These are phyloP conservation scores for Mycosphaerella arachidis DNA, from an alignment of 2,329 filamentous ascomycete genomes.

Conservation along the genomic window DNA sequence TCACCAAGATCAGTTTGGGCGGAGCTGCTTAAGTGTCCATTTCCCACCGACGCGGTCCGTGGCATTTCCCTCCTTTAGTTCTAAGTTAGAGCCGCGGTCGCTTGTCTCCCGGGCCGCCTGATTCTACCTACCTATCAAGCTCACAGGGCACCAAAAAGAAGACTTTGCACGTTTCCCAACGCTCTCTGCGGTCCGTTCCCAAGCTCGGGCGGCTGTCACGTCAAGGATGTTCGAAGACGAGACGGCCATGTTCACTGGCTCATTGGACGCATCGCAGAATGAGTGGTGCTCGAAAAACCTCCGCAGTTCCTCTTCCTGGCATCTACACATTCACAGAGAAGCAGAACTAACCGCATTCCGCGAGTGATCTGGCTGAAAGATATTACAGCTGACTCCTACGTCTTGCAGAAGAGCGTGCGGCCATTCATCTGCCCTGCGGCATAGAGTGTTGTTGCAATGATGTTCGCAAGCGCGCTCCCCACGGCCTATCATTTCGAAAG, in stretches of 20 bases:
- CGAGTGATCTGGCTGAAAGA: neutral
- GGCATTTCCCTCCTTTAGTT: neutral
- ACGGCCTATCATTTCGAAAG: neutral
- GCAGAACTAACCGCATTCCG: neutral
- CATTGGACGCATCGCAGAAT: conserved; percentile 1
- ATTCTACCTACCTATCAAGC: neutral
- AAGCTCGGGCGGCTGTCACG: neutral
- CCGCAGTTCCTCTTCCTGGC: neutral
- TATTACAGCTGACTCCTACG: neutral
- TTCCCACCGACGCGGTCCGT: neutral
- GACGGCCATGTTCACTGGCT: neutral
- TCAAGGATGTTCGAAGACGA: neutral
- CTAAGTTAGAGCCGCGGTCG: neutral
- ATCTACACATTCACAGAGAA: neutral
- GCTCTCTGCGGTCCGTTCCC: neutral
- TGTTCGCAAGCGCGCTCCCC: too few relatives aligned
- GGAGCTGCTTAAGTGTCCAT: neutral
- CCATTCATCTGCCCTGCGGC: neutral
- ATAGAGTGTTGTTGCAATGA: neutral
- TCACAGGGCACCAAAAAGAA: neutral
- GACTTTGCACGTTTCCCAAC: neutral
- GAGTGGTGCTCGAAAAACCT: neutral
- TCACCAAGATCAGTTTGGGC: neutral
- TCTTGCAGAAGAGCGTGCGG: neutral
- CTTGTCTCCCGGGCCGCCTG: neutral